Percentiles rank a stretch among this genome's conserved stretches.
phyloP scores from a whole-genome alignment of 2,329 filamentous ascomycete genomes.

The Ophiostoma ulmi region DNA sequence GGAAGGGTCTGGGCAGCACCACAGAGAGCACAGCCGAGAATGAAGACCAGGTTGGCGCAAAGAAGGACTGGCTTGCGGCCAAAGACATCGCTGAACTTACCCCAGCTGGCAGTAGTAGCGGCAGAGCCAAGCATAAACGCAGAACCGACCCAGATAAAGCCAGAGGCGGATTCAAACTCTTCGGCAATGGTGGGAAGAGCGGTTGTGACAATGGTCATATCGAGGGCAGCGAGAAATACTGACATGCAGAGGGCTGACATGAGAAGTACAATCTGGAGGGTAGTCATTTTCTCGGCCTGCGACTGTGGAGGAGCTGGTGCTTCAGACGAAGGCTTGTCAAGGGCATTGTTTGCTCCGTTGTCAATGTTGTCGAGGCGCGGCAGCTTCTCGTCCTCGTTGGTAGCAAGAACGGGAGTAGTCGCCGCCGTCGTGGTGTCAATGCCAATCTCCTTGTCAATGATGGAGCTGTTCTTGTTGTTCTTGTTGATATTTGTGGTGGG shows the following conservation, averaged over 20 bases:
- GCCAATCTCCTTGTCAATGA: no score
- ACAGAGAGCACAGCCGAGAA: slow-evolving; percentile 51
- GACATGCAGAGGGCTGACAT: slow-evolving; percentile 29
- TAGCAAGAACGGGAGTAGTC: not conserved
- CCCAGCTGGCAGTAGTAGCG: slow-evolving; percentile 64
- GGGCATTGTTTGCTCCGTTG: not conserved
- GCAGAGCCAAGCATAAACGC: slow-evolving; percentile 69
- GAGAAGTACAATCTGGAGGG: slow-evolving; percentile 18
- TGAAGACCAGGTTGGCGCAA: slow-evolving; percentile 48
- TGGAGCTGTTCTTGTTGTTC: not conserved
- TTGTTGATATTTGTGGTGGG: not conserved
- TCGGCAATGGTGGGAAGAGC: slow-evolving; percentile 60
- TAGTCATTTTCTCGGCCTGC: slow-evolving; percentile 11
- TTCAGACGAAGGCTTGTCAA: not conserved
- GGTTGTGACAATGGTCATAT: slow-evolving; percentile 60
- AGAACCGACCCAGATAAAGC: slow-evolving; percentile 73
- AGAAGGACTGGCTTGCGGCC: slow-evolving; percentile 53
- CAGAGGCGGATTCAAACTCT: slow-evolving; percentile 60
- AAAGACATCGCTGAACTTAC: slow-evolving; percentile 55
- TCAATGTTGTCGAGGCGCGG: slow-evolving; percentile 12
- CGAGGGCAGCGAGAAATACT: slow-evolving; percentile 51
- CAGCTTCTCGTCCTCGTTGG: slow-evolving; percentile 1
- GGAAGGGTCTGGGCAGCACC: slow-evolving; percentile 46
- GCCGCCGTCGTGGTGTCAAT: not conserved
- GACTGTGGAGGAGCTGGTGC: not conserved